These are phyloP conservation scores for Terfezia boudieri DNA, from an alignment of 495 filamentous ascomycete genomes.

Conservation along the genomic window DNA sequence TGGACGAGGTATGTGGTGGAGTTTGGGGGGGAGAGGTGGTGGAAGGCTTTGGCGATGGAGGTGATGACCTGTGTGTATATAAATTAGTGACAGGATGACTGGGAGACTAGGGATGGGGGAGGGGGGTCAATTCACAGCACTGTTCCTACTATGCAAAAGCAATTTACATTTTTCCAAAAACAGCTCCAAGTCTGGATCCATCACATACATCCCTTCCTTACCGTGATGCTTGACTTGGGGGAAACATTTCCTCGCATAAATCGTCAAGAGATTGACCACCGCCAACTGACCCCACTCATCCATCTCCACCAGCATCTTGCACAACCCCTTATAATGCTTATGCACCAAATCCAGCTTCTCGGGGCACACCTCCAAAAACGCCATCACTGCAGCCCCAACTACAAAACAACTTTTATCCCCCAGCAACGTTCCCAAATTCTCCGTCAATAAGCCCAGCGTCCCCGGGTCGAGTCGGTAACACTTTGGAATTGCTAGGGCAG, in stretches of 20 bases:
- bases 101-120: not conserved
- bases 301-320: conserved; percentile 91
- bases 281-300: conserved; percentile 93
- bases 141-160: conserved; percentile 78
- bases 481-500: conserved; percentile 88
- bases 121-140: conserved; percentile 29
- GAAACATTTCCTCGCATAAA: conserved; percentile 76
- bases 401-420: conserved; percentile 90
- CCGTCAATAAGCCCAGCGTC: conserved; percentile 61
- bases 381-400: conserved; percentile 70
- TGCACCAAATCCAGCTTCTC: conserved; percentile 71
- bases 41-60: conserved; percentile 63
- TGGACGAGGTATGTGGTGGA: conserved; percentile 30
- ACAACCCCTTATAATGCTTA: conserved; percentile 59
- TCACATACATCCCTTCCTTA: conserved; percentile 31
- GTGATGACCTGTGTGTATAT: conserved; percentile 35
- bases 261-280: conserved; percentile 52
- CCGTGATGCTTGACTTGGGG: conserved; percentile 56
- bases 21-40: conserved; percentile 53
- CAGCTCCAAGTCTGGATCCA: conserved; percentile 69
- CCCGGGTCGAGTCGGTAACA: conserved; percentile 83
- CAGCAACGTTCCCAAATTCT: conserved; percentile 52
- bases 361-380: conserved; percentile 75
- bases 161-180: conserved; percentile 59
- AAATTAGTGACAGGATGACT: not conserved